These are phyloP conservation scores for Chalciporus chontae DNA, from an alignment of 768 basidiomycete genomes.

Conservation along the genomic window DNA sequence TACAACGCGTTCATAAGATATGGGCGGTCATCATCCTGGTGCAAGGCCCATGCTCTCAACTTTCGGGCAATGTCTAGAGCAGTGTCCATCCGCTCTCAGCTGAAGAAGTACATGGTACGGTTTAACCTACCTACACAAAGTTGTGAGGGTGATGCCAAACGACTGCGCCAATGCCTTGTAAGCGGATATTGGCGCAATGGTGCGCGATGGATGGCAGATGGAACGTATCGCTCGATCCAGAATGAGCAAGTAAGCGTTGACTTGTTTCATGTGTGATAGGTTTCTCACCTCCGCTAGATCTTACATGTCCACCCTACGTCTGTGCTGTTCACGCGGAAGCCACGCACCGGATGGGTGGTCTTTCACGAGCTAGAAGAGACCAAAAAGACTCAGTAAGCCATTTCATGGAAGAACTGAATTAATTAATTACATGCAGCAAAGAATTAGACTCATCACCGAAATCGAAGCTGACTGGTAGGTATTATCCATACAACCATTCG, in stretches of 20 bases:
- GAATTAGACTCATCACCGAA: constrained; percentile 90
- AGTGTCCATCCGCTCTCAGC: constrained; percentile 90
- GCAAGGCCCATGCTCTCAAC: constrained; percentile 87
- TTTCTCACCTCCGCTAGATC: constrained; percentile 42
- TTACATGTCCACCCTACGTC: constrained; percentile 92
- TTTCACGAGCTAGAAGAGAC: constrained; percentile 98
- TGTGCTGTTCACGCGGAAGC: constrained; percentile 89
- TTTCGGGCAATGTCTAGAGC: constrained; percentile 93
- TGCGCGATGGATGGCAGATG: constrained; percentile 87
- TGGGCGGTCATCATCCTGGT: constrained; percentile 87
- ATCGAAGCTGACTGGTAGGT: constrained; percentile 91
- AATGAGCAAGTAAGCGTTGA: constrained; percentile 66
- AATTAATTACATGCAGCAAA: constrained; percentile 27
- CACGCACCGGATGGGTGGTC: constrained; percentile 88
- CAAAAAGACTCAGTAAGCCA: constrained; percentile 80
- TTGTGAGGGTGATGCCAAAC: constrained; percentile 83
- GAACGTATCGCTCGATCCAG: constrained; percentile 86
- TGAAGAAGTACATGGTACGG: constrained; percentile 92
- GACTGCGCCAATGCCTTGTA: constrained; percentile 84
- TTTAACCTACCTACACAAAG: constrained; percentile 80
- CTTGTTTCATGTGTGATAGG: not conserved
- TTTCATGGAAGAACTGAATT: not conserved
- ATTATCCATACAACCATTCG: not conserved
- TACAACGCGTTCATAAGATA: constrained; percentile 91
- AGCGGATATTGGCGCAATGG: constrained; percentile 94